These are phyloP conservation scores for Eucalyptus polybractea DNA, from an alignment of 345 rosid genomes.

Conservation along the genomic window DNA sequence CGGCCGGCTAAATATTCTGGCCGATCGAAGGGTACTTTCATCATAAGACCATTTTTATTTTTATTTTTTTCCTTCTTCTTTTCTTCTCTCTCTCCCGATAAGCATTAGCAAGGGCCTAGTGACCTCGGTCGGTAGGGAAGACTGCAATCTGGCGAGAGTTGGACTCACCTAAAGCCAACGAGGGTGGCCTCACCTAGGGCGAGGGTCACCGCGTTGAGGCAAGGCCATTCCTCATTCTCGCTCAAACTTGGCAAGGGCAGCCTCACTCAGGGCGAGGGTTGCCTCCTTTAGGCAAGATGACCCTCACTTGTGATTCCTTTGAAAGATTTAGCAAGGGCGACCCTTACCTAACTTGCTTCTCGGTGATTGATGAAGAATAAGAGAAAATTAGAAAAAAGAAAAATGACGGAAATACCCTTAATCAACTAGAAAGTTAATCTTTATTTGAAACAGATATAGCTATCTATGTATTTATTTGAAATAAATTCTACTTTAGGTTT, in stretches of 20 bases:
- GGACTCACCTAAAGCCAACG: rapidly evolving
- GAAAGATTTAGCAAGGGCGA: rapidly evolving
- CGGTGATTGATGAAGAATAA: rapidly evolving
- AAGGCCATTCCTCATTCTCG: too few relatives aligned
- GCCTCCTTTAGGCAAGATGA: rapidly evolving
- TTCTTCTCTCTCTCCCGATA: too few relatives aligned
- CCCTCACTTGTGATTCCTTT: too few relatives aligned
- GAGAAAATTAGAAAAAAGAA: rapidly evolving
- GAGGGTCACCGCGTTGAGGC: too few relatives aligned
- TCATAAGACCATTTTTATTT: too few relatives aligned
- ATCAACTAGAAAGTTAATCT: rapidly evolving
- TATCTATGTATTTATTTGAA: too few relatives aligned
- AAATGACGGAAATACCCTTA: rapidly evolving
- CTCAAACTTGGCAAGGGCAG: too few relatives aligned
- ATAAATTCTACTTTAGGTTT: rapidly evolving
- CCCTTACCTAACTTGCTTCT: rapidly evolving
- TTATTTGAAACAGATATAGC: rapidly evolving
- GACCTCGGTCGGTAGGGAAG: rapidly evolving
- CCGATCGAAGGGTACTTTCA: rapidly evolving
- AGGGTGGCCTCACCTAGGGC: too few relatives aligned
- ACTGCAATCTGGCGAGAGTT: rapidly evolving
- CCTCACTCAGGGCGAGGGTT: rapidly evolving
- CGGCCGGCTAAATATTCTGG: rapidly evolving
- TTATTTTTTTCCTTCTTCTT: rapidly evolving
- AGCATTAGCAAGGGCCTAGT: rapidly evolving